Base-by-base conservation (phyloP, 352 stramenopile species). In the Pythium aquatile region DNA sequence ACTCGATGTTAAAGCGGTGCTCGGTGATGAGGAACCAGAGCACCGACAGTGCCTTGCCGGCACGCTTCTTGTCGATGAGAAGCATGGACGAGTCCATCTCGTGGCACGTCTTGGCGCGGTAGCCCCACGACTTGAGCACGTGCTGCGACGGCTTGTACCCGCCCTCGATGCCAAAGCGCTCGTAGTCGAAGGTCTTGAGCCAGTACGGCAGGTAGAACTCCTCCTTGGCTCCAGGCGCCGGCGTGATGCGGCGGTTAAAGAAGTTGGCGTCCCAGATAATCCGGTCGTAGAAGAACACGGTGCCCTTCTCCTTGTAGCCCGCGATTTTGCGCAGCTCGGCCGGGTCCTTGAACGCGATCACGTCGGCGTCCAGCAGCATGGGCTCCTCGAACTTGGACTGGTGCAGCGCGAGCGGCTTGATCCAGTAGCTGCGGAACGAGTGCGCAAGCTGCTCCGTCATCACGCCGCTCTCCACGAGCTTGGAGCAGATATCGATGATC, bases 21-120 rank as follows among this genome's bases (percentile, higher is more conserved):
- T 87, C 68, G 0, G 83, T 87, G 37, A 91, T 86, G 17, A 94
- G 66, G 48, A 79, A 81, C 81, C 79, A 90, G 26, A 92, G 55
- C 51, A 92, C 76, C 1, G 77, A 73, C 64, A 89, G 65, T 1
- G 81, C 78, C 49, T 80, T 74, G 11, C 62, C 69, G 9, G 66
- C 67, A 17, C 75, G 61, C 17, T 66, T 55, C 70, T 92, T 94
- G 67, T 94, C 78, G 56, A 68, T 62, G 26, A 68, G 56, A 44
- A 76, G 70, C 17, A 90, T 72, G 6, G 81, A 90, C 71, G 81
- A 87, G 61, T 89, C 74, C 71, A 79, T 74, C 37, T 89, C 79
- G 56, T 89, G 82, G 56, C 72, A 83, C 29, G 78, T 76, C 51
- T 78, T 69, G 13, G 58, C 75, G 8, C 54, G 51, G 51, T 78